Conservation (phyloP, 148 eudicot genomes). For the Vaccinium vitisidaea region DNA sequence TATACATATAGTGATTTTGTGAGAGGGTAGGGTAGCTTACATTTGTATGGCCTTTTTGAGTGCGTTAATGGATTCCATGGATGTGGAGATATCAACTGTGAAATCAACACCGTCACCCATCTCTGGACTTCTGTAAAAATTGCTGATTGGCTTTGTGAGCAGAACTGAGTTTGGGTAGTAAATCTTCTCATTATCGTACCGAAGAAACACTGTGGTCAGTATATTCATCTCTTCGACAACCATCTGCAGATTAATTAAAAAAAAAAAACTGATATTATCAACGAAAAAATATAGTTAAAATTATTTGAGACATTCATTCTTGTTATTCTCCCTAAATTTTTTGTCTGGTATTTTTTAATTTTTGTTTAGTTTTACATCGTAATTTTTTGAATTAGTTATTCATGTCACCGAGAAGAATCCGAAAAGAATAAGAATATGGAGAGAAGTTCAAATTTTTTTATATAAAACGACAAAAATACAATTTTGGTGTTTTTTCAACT, state of each 20-base stretch:
- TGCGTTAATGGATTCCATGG: conserved; percentile 47
- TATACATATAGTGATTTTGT: background rate
- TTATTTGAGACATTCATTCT: background rate
- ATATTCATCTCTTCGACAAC: conserved; percentile 78
- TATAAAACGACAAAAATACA: too few relatives aligned
- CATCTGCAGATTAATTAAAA: conserved; percentile 36
- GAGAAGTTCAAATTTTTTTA: too few relatives aligned
- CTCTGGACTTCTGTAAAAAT: conserved; percentile 71
- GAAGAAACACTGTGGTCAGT: conserved; percentile 57
- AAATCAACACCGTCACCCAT: conserved; percentile 57
- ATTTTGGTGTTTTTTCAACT: too few relatives aligned
- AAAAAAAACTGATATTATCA: background rate
- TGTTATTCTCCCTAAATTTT: too few relatives aligned
- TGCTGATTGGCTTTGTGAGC: conserved; percentile 65
- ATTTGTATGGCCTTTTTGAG: conserved; percentile 61
- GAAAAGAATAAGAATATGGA: too few relatives aligned
- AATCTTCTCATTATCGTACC: conserved; percentile 73
- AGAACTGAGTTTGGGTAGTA: conserved; percentile 64
- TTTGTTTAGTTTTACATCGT: too few relatives aligned
- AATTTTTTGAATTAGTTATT: too few relatives aligned
- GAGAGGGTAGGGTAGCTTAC: conserved; percentile 22
- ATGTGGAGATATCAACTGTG: conserved; percentile 47
- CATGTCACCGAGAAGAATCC: too few relatives aligned
- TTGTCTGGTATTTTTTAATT: too few relatives aligned
- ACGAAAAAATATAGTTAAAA: background rate